A percentile compares a stretch with the other conserved stretches of the same genome.
Conservation (phyloP, 2,329 filamentous ascomycete species). For the Fusarium albosuccineum region DNA sequence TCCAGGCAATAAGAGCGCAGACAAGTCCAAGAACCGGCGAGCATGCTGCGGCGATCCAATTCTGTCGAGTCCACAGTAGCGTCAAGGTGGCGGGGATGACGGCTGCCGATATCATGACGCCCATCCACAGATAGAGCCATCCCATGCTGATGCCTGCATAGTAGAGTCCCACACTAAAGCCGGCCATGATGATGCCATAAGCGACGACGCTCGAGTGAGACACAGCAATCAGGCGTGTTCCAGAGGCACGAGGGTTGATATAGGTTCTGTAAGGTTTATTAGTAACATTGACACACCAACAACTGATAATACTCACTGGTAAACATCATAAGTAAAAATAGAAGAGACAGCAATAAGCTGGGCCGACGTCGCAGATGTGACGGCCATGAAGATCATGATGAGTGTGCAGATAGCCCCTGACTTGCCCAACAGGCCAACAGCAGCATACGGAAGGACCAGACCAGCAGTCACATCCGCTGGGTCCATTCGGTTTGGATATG, state of each 20-base stretch:
- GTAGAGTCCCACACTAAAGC: slow-evolving; percentile 80
- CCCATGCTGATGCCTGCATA: slow-evolving; percentile 87
- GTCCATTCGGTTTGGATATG: slow-evolving; percentile 61
- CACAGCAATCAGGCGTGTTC: slow-evolving; percentile 82
- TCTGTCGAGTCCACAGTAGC: slow-evolving; percentile 84
- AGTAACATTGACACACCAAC: background rate
- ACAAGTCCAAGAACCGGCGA: slow-evolving; percentile 76
- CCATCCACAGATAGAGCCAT: slow-evolving; percentile 91
- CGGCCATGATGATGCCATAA: slow-evolving; percentile 83
- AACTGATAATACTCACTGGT: slow-evolving; percentile 17
- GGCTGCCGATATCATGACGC: slow-evolving; percentile 87
- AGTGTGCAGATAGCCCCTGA: slow-evolving; percentile 41
- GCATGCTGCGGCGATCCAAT: slow-evolving; percentile 76
- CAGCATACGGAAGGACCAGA: slow-evolving; percentile 86
- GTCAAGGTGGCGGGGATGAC: slow-evolving; percentile 86
- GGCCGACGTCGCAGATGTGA: slow-evolving; percentile 84
- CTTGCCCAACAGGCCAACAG: slow-evolving; percentile 79
- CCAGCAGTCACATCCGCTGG: slow-evolving; percentile 80
- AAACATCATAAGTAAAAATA: slow-evolving; percentile 65
- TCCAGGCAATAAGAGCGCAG: slow-evolving; percentile 79
- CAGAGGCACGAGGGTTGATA: slow-evolving; percentile 81
- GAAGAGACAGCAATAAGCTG: slow-evolving; percentile 86
- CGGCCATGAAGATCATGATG: slow-evolving; percentile 63
- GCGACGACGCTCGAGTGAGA: slow-evolving; percentile 77
- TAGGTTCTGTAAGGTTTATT: slow-evolving; percentile 24